These are phyloP conservation scores for Candida insectorum DNA, from an alignment of 805 yeast genomes.

Conservation along the genomic window DNA sequence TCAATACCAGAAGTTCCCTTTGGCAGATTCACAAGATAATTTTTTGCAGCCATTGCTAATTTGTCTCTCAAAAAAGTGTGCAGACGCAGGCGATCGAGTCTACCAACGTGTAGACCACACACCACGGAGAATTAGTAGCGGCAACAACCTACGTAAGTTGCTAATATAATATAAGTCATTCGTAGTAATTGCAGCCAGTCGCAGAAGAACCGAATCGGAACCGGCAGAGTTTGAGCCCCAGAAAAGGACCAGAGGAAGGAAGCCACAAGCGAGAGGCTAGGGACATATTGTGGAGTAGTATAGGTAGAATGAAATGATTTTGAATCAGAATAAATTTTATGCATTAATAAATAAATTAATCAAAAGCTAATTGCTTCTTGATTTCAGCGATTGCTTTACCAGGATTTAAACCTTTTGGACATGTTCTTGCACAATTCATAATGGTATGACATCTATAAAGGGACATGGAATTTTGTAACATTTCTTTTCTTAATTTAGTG, in stretches of 20 bases:
- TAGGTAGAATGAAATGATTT: background rate
- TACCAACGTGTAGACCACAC: too few relatives aligned
- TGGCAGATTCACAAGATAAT: constrained; percentile 15
- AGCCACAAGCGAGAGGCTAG: background rate
- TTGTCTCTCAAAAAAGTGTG: too few relatives aligned
- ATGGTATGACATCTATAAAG: constrained; percentile 98
- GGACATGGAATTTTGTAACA: constrained; percentile 96
- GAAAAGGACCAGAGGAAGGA: background rate
- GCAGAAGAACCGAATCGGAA: constrained; percentile 3
- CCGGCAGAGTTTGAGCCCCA: constrained; percentile 1
- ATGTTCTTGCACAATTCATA: constrained; percentile 97
- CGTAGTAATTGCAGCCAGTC: constrained; percentile 5
- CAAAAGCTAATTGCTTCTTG: constrained; percentile 88
- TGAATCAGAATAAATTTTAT: background rate
- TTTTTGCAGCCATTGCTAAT: too few relatives aligned
- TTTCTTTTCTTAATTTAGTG: constrained; percentile 70
- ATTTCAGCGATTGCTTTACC: constrained; percentile 97
- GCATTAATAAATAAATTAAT: constrained; percentile 27
- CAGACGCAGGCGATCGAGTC: too few relatives aligned
- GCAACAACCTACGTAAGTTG: too few relatives aligned
- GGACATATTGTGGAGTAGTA: background rate
- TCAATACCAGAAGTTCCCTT: constrained; percentile 12
- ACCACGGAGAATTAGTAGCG: too few relatives aligned
- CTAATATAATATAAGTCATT: too few relatives aligned
- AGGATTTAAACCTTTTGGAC: constrained; percentile 98